phyloP scores from a whole-genome alignment of 352 stramenopile species.

The Pythium aristosporum region DNA sequence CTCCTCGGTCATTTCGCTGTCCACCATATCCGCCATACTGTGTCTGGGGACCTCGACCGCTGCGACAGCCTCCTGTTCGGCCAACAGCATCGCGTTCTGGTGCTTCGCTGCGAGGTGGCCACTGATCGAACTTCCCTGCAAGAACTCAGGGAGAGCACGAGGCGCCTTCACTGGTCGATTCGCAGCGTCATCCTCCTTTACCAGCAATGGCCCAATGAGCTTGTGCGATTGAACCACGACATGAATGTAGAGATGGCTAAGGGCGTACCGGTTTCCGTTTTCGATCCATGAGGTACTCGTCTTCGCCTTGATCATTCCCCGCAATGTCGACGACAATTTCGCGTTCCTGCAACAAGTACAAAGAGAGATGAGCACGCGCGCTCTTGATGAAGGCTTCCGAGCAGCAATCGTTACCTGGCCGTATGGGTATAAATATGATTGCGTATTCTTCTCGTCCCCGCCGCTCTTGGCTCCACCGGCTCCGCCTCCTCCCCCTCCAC shows the following conservation, averaged over 20 bases:
- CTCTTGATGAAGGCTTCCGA: not conserved
- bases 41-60: slow-evolving; percentile 36
- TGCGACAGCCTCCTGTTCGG: slow-evolving; percentile 38
- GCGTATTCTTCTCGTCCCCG: slow-evolving; percentile 61
- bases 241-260: not conserved
- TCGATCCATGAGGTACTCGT: slow-evolving; percentile 78
- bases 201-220: not conserved
- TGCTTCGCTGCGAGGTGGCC: slow-evolving; percentile 86
- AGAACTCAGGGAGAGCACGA: slow-evolving; percentile 72
- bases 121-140: slow-evolving; percentile 85
- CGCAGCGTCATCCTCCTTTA: slow-evolving; percentile 51
- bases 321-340: slow-evolving; percentile 88
- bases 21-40: slow-evolving; percentile 49
- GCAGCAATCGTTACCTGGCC: slow-evolving; percentile 41
- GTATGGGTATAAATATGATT: slow-evolving; percentile 85
- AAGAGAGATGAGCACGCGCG: not conserved
- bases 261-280: slow-evolving; percentile 58
- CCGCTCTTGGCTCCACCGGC: slow-evolving; percentile 33
- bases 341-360: slow-evolving; percentile 38
- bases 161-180: slow-evolving; percentile 58
- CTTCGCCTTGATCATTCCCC: slow-evolving; percentile 65
- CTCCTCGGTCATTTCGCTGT: slow-evolving; percentile 81
- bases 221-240: too few species aligned
- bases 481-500: slow-evolving; percentile 28
- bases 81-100: slow-evolving; percentile 23